Evolutionary conservation across 352 stramenopile genomes (phyloP).

Genomic region (Phytopythium helicoides): DNA sequence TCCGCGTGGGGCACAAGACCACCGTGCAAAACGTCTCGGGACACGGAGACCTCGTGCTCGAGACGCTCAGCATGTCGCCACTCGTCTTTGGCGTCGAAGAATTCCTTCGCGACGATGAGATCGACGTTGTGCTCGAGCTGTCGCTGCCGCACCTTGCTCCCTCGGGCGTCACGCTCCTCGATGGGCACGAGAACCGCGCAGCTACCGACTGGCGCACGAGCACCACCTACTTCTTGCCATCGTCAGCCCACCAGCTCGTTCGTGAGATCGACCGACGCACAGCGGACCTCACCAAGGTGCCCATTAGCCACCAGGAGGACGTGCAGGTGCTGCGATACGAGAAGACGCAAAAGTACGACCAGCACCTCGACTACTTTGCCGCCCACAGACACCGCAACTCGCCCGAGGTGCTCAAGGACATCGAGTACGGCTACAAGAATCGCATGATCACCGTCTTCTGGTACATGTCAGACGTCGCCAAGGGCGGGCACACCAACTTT

Average conservation of each 20-base stretch:
- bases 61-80: constrained; percentile 61
- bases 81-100: constrained; percentile 75
- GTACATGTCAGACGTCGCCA: constrained; percentile 83
- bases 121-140: constrained; percentile 68
- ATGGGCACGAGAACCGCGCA: constrained; percentile 61
- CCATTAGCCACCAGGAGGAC: constrained; percentile 53
- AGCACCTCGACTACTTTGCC: constrained; percentile 69
- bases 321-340: constrained; percentile 77
- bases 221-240: constrained; percentile 74
- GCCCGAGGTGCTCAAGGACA: constrained; percentile 35
- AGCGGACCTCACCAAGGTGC: constrained; percentile 59
- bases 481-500: constrained; percentile 73
- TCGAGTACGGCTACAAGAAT: constrained; percentile 76
- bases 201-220: constrained; percentile 74
- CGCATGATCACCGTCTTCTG: constrained; percentile 86
- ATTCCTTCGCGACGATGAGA: constrained; percentile 73
- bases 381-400: constrained; percentile 38
- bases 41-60: constrained; percentile 42
- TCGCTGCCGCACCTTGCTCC: constrained; percentile 60
- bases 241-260: constrained; percentile 34
- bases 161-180: constrained; percentile 56
- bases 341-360: constrained; percentile 72
- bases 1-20: constrained; percentile 62
- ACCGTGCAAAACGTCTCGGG: constrained; percentile 42
- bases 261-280: constrained; percentile 61